Percentiles rank a stretch among this genome's conserved stretches.
Conservation (phyloP, 208 protist species). For the Leishmania gerbilli region DNA sequence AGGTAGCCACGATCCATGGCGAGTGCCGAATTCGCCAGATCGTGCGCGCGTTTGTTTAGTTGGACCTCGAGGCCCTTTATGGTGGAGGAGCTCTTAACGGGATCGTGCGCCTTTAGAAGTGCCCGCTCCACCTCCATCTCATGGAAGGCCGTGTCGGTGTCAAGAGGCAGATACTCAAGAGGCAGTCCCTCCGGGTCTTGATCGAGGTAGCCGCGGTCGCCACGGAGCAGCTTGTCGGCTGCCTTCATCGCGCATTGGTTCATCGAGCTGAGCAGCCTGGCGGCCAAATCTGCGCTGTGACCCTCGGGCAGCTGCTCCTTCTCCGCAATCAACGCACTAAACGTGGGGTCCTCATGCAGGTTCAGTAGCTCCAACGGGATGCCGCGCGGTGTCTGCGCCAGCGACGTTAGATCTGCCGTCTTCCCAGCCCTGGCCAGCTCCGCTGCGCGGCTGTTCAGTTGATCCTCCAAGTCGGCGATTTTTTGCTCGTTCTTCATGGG, state of each 20-base stretch:
- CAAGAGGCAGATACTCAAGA: constrained; percentile 48
- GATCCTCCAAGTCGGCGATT: constrained; percentile 57
- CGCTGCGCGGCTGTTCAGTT: constrained; percentile 50
- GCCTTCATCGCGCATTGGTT: constrained; percentile 49
- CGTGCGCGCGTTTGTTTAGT: constrained; percentile 58
- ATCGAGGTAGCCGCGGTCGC: constrained; percentile 72
- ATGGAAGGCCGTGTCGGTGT: constrained; percentile 62
- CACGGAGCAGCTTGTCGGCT: constrained; percentile 49
- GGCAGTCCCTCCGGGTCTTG: constrained; percentile 70
- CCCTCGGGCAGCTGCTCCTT: constrained; percentile 32
- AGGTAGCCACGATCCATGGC: constrained; percentile 63
- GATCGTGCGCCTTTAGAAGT: constrained; percentile 53
- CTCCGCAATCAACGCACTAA: constrained; percentile 51
- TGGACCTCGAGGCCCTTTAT: constrained; percentile 67
- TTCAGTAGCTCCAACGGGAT: constrained; percentile 73
- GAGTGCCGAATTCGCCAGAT: constrained; percentile 43
- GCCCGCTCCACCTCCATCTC: constrained; percentile 66
- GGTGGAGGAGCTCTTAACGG: constrained; percentile 42
- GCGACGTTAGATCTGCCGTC: constrained; percentile 45
- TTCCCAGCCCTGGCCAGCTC: constrained; percentile 62
- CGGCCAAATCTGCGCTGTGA: constrained; percentile 14
- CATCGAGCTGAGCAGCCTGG: constrained; percentile 37
- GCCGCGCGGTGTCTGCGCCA: constrained; percentile 47
- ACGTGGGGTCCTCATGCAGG: constrained; percentile 59
- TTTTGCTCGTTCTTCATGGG: constrained; percentile 47